Base-by-base conservation (phyloP, 2,329 filamentous ascomycete genomes). In the Aspergillus phoenicis region DNA sequence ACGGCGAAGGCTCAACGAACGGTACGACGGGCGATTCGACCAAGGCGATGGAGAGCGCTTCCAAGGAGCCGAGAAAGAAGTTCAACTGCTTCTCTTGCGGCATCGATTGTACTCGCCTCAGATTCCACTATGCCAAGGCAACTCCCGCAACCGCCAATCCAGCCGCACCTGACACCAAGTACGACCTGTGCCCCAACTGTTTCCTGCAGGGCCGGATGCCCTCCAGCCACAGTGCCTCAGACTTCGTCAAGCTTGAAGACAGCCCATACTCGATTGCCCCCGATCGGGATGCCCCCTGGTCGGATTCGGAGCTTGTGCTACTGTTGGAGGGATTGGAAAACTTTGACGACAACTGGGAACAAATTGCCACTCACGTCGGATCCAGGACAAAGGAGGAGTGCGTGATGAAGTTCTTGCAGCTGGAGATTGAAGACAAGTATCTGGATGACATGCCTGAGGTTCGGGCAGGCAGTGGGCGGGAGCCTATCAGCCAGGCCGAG, bases 391-490 rank as follows among this genome's bases (percentile, higher is more conserved):
- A 92, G 57, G 96, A 99, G 76, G 94, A 99, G 79, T 99, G 95
- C 75, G 94, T 98, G 15, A 84, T 98, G 69, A 95, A 97, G 75
- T 99, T 99, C 81, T 78, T 99, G 65, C 93, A 97, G 73, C 83
- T 99, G 38, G 94, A 97, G 68, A 99, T 99, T 64, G 95, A 98
- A 76, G 94, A 97, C 80, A 96, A 96, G 75, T 99, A 97, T 72
- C 82, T 97, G 8, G 93, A 98, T 70, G 87, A 91, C 7, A 89
- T 94, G 70, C 82, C 84, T 7, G 77, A 80, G 47, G 81, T 95
- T 38, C 89, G 90, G 36, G 85, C 87, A 59, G 85, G 91, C 55
- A 86, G 89, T 62, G 93, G 93, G 8, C 88, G 92, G 63, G 84
- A 97, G 49, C 95, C 95, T 0, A 95, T 98, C 76, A 93, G 87